Percentiles rank a stretch among this genome's conserved stretches.
Evolutionary conservation across 768 basidiomycete genomes (phyloP).

Genomic region (Tubosaeta brunneosetosa): DNA sequence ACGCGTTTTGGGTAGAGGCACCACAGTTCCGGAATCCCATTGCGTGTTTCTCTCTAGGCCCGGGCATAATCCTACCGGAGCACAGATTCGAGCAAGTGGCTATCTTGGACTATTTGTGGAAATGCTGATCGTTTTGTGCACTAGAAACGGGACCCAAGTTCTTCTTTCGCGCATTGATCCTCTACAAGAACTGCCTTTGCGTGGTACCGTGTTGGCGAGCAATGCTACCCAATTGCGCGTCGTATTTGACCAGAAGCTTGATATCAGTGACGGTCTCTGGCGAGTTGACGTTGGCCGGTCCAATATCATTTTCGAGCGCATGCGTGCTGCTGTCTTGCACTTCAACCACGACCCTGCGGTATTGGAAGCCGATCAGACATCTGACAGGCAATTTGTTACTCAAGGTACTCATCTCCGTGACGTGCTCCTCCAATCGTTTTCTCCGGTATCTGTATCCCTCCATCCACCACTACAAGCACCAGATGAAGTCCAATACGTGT

Average conservation of each 20-base stretch:
- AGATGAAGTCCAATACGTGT: slow-evolving; percentile 36
- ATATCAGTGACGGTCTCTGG: slow-evolving; percentile 47
- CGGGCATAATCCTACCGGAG: slow-evolving; percentile 57
- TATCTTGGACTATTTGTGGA: not conserved
- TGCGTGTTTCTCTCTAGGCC: slow-evolving; percentile 60
- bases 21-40: slow-evolving; percentile 61
- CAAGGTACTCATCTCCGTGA: slow-evolving; percentile 74
- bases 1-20: slow-evolving; percentile 65
- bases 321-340: slow-evolving; percentile 59
- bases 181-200: slow-evolving; percentile 45
- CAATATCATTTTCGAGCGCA: slow-evolving; percentile 61
- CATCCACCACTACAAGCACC: slow-evolving; percentile 35
- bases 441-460: slow-evolving; percentile 20
- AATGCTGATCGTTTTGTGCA: slow-evolving; percentile 1
- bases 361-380: slow-evolving; percentile 32
- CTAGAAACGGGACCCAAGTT: slow-evolving; percentile 66
- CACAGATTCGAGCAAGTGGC: slow-evolving; percentile 65
- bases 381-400: slow-evolving; percentile 49
- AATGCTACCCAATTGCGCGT: slow-evolving; percentile 53
- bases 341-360: slow-evolving; percentile 50
- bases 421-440: slow-evolving; percentile 59
- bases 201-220: slow-evolving; percentile 51
- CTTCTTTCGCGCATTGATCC: slow-evolving; percentile 63
- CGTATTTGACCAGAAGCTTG: slow-evolving; percentile 50
- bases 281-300: slow-evolving; percentile 68